Percentiles rank a stretch among this genome's conserved stretches.
Conservation (phyloP, 1,284 basidiomycete species). For the Tremellales sp. region DNA sequence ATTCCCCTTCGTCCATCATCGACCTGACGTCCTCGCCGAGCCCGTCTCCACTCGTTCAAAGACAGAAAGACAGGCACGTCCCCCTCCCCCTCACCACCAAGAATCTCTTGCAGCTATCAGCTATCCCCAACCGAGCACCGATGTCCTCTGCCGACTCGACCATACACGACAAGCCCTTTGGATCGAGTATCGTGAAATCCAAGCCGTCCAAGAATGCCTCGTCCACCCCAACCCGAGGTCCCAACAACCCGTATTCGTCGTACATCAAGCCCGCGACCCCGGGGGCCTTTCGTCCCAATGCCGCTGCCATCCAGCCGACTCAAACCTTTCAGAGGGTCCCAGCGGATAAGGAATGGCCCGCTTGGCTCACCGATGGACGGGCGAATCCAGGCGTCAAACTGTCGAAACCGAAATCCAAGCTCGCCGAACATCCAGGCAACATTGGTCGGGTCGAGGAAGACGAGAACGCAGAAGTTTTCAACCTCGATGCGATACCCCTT, state of each 20-base stretch:
- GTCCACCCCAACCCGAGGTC: not conserved
- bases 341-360: slow-evolving; percentile 21
- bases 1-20: no score
- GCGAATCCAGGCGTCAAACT: not conserved
- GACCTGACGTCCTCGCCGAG: slow-evolving; percentile 12
- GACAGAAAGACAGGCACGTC: no score
- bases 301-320: slow-evolving; percentile 1
- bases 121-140: not conserved
- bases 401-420: not conserved
- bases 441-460: slow-evolving; percentile 17
- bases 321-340: slow-evolving; percentile 7
- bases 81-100: not conserved
- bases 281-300: slow-evolving; percentile 20
- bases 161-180: slow-evolving; percentile 9
- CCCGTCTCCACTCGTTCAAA: slow-evolving; percentile 6
- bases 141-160: slow-evolving; percentile 1
- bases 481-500: slow-evolving; percentile 31
- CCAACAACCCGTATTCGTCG: slow-evolving; percentile 16
- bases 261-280: slow-evolving; percentile 41
- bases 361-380: slow-evolving; percentile 16
- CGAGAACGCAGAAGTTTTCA: slow-evolving; percentile 34
- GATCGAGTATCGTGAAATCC: slow-evolving; percentile 10
- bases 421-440: slow-evolving; percentile 4
- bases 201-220: slow-evolving; percentile 5
- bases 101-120: not conserved